These are phyloP conservation scores for Hordeum pubiflorum DNA, from an alignment of 202 grass and related monocot genomes.

Conservation along the genomic window DNA sequence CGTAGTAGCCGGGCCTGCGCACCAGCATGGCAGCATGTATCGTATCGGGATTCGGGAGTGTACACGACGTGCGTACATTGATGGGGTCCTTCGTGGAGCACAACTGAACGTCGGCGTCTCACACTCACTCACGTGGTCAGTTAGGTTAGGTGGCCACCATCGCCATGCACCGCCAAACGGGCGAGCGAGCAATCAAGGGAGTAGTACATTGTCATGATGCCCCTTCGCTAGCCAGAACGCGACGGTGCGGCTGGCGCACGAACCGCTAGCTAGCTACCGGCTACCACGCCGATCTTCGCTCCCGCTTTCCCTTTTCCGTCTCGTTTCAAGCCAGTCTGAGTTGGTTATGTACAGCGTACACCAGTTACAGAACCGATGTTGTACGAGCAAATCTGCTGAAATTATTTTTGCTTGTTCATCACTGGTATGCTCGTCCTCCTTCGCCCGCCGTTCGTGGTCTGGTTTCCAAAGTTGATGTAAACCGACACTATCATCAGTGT, in stretches of 20 bases:
- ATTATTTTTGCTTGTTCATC: background rate
- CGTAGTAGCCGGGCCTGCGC: background rate
- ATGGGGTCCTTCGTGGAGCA: background rate
- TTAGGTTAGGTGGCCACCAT: conserved; percentile 5
- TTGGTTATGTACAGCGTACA: background rate
- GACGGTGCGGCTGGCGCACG: background rate
- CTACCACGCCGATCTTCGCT: background rate
- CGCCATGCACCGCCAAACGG: background rate
- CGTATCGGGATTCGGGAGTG: background rate
- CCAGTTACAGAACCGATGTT: background rate
- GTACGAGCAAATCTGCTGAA: background rate
- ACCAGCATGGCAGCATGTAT: background rate
- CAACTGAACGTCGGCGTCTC: background rate
- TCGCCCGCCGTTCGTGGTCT: background rate
- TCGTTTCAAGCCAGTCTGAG: background rate
- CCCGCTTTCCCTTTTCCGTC: background rate
- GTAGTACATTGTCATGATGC: background rate
- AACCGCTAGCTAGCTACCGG: background rate
- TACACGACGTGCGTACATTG: background rate
- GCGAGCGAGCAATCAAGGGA: background rate
- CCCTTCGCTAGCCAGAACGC: background rate
- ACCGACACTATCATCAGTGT: background rate
- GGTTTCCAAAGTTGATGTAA: background rate
- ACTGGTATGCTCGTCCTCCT: background rate
- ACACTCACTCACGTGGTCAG: conserved; percentile 9